Evolutionary conservation across 805 yeast species (phyloP), one percentile per base, ranked within the genome.

Genomic region (Kazachstania psychrophila): DNA sequence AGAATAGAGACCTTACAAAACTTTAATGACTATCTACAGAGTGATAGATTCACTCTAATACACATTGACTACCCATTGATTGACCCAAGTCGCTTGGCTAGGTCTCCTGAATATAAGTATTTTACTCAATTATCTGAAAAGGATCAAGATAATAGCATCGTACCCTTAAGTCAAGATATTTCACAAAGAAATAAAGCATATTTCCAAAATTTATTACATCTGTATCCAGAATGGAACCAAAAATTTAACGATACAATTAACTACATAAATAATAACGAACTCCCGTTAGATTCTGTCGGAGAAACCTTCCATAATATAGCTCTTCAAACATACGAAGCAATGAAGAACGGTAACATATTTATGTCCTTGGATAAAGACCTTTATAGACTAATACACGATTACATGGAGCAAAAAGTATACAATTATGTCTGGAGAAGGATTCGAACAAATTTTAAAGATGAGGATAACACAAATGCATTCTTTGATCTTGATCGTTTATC

Each of bases 361-460:
- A 39, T 37, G 24, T n/a, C 25, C 3, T 32, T 47, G 12, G n/a
- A n/a, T 12, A 32, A 45, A 3, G 42, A 78, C 39, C 58, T 75
- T 44, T 72, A 66, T 45, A 66, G 65, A 39, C 63, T 75, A 31
- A 65, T 86, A 2, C 79, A 77, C 47, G 75, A 75, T 37, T 84
- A 84, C 47, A 77, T 84, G 12, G 96, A 88, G 48, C 48, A 68
- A 41, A 76, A 77, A 39, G 55, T 85, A 23, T 80, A 76, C 48
- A 81, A 75, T 44, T 73, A 70, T 42, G 52, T 86, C 6, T 83
- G 95, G 92, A 44, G 62, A 2, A 61, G 64, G 24, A 48, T 74
- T 11, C 51, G 54, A 6, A 15, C 17, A 9, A 22, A 9, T 18
- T 13, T 20, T 2, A 8, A 15, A 7, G 18, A 37, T 7, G 20